A percentile compares a stretch with the other conserved stretches of the same genome.
phyloP scores from a whole-genome alignment of 2,329 filamentous ascomycete genomes.

The Malbranchea zuffiana region DNA sequence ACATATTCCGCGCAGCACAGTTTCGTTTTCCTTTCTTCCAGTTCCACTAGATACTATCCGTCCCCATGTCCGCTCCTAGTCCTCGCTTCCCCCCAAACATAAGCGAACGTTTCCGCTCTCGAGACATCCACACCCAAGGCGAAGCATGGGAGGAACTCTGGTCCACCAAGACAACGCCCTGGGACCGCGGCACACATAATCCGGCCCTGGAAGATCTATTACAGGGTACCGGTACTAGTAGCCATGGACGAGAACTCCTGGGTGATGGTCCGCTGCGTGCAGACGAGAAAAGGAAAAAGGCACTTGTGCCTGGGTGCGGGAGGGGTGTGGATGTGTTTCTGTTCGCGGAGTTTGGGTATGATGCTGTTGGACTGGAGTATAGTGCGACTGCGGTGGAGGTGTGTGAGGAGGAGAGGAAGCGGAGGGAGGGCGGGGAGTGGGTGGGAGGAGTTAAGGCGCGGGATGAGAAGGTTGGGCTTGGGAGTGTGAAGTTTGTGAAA shows the following conservation, averaged over 20 bases:
- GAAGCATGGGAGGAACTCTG: constrained; percentile 48
- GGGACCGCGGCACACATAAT: constrained; percentile 49
- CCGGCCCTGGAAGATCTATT: constrained; percentile 49
- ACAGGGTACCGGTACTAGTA: constrained; percentile 24
- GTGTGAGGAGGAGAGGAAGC: constrained; percentile 27
- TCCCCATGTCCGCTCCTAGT: too few relatives aligned
- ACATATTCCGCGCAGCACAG: too few relatives aligned
- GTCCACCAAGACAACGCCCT: constrained; percentile 44
- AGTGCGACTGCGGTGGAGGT: constrained; percentile 40
- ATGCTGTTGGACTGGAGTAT: constrained; percentile 64
- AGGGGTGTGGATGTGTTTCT: constrained; percentile 71
- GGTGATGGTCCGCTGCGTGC: constrained; percentile 19
- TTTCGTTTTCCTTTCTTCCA: too few relatives aligned
- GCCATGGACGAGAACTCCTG: constrained; percentile 28
- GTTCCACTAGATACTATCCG: too few relatives aligned
- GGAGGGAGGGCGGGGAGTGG: constrained; percentile 21
- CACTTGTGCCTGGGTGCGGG: constrained; percentile 72
- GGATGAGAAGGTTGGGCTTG: constrained; percentile 27
- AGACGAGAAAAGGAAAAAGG: constrained; percentile 37
- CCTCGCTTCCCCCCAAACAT: neutral
- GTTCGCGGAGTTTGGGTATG: constrained; percentile 62
- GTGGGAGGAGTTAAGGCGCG: constrained; percentile 25
- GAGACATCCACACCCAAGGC: constrained; percentile 32
- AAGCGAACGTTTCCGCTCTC: constrained; percentile 33
- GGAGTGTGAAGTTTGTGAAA: constrained; percentile 32